A percentile compares a stretch with the other conserved stretches of the same genome.
Evolutionary conservation across 805 yeast species (phyloP).

Genomic region (Candida nitratophila): DNA sequence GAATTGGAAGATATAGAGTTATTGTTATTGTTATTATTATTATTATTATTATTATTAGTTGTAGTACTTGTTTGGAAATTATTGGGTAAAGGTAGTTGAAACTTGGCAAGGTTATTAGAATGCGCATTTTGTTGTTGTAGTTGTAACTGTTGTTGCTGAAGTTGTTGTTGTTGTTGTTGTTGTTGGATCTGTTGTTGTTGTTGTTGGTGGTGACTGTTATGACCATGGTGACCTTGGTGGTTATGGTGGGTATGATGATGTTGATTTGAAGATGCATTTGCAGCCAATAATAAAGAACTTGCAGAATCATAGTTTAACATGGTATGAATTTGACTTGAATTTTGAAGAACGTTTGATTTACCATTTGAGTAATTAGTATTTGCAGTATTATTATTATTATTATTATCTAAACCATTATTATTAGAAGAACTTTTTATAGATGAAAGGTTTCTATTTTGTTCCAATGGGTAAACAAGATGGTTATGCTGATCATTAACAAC

Average conservation of each 20-base stretch:
- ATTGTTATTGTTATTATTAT: not conserved
- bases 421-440: no score
- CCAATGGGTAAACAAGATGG: conserved; percentile 33
- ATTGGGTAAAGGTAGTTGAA: conserved; percentile 16
- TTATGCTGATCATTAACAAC: conserved; percentile 56
- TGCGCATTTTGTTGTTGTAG: conserved; percentile 1
- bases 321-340: conserved; percentile 1
- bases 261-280: conserved; percentile 11
- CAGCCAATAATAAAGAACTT: conserved; percentile 16
- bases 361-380: not conserved
- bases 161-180: conserved; percentile 4
- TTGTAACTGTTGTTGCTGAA: conserved; percentile 5
- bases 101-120: conserved; percentile 6
- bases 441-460: no score
- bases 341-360: no score
- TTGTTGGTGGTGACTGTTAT: conserved; percentile 5
- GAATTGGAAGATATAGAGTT: not conserved
- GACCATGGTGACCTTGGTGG: no score
- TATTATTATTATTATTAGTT: not conserved
- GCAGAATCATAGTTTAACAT: conserved; percentile 16
- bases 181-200: conserved; percentile 8
- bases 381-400: conserved; percentile 1
- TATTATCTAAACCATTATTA: no score
- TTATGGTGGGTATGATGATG: no score
- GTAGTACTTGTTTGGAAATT: conserved; percentile 9